phyloP scores from a whole-genome alignment of 1,284 basidiomycete genomes.

The Irpex sp. region DNA sequence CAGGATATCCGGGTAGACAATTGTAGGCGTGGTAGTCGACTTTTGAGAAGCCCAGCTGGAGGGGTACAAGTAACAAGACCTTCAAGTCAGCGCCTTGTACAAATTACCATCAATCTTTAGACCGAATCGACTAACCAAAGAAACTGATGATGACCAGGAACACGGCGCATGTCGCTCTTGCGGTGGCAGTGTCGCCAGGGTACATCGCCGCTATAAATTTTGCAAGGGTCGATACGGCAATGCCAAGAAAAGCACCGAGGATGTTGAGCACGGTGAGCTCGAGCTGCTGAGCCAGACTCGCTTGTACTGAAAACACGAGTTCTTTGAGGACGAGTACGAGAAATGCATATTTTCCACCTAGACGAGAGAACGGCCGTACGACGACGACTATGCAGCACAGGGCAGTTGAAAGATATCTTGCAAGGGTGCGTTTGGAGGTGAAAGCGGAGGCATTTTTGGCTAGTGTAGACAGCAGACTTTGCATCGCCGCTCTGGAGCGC shows the following conservation, averaged over 20 bases:
- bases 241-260: slow-evolving; percentile 38
- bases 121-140: slow-evolving; percentile 29
- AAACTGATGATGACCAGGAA: slow-evolving; percentile 41
- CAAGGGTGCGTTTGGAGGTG: slow-evolving; percentile 34
- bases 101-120: neutral
- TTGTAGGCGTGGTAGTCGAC: slow-evolving; percentile 42
- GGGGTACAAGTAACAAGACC: neutral
- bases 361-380: slow-evolving; percentile 36
- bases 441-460: neutral
- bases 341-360: slow-evolving; percentile 41
- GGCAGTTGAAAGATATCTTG: slow-evolving; percentile 42
- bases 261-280: slow-evolving; percentile 44
- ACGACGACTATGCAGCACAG: slow-evolving; percentile 40
- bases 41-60: slow-evolving; percentile 42
- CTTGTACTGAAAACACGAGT: slow-evolving; percentile 45
- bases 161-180: slow-evolving; percentile 36
- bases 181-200: slow-evolving; percentile 24
- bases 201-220: slow-evolving; percentile 33
- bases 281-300: slow-evolving; percentile 45
- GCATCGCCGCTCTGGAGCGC: neutral
- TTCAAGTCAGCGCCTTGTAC: neutral
- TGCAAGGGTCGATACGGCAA: slow-evolving; percentile 40
- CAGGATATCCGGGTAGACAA: slow-evolving; percentile 43
- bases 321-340: slow-evolving; percentile 44
- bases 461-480: neutral